A percentile compares a stretch with the other conserved stretches of the same genome.
These are phyloP conservation scores for Scutellaria galericulata DNA, from an alignment of 257 asterid genomes.

Conservation along the genomic window DNA sequence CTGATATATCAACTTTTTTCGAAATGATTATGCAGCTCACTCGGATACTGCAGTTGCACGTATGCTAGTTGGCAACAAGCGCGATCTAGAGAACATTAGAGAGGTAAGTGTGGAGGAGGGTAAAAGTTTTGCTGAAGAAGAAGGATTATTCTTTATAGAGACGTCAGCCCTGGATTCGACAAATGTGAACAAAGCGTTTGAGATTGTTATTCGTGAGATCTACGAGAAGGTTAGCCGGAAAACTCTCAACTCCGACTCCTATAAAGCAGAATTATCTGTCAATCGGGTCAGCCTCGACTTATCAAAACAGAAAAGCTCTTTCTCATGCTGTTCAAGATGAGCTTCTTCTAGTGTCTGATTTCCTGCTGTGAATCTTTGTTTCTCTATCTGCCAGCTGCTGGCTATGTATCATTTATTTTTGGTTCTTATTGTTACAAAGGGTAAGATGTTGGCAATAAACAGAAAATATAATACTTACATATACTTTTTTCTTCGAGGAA, in stretches of 20 bases:
- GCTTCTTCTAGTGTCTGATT: slow-evolving; percentile 4
- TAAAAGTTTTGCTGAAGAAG: slow-evolving; percentile 69
- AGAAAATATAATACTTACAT: background rate
- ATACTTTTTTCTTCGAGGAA: background rate
- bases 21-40: slow-evolving; percentile 54
- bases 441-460: slow-evolving; percentile 26
- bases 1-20: background rate
- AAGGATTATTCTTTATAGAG: slow-evolving; percentile 76
- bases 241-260: slow-evolving; percentile 67
- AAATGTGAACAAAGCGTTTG: slow-evolving; percentile 67
- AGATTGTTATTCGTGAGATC: slow-evolving; percentile 71
- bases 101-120: slow-evolving; percentile 74
- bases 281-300: slow-evolving; percentile 60
- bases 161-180: slow-evolving; percentile 80
- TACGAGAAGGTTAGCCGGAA: slow-evolving; percentile 67
- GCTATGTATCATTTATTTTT: slow-evolving; percentile 32
- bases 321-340: slow-evolving; percentile 66
- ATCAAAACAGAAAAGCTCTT: slow-evolving; percentile 54
- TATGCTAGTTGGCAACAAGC: slow-evolving; percentile 83
- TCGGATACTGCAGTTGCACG: slow-evolving; percentile 67
- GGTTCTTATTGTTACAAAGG: background rate
- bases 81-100: slow-evolving; percentile 70
- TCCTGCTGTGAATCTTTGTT: slow-evolving; percentile 6
- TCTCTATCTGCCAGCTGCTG: slow-evolving; percentile 28
- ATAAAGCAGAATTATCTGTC: slow-evolving; percentile 67